Percentiles rank a stretch among this genome's conserved stretches.
phyloP scores from a whole-genome alignment of 768 basidiomycete genomes.

The Podaxis mareebaensis region DNA sequence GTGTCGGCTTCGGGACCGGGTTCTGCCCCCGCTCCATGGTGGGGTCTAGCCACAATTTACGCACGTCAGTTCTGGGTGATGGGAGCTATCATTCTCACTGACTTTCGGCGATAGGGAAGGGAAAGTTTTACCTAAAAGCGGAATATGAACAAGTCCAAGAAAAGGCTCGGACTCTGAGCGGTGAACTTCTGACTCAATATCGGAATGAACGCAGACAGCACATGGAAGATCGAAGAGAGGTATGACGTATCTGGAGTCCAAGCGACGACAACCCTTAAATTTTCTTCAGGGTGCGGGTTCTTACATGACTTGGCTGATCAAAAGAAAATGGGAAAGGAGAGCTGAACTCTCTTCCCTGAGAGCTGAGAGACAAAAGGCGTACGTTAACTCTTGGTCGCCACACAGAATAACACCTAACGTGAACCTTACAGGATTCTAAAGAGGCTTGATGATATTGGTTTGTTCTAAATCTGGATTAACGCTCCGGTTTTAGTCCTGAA shows the following conservation, averaged over 20 bases:
- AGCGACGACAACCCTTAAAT: neutral
- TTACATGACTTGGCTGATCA: neutral
- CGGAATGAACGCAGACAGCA: slow-evolving; percentile 1
- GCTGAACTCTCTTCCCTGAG: neutral
- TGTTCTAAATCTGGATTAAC: neutral
- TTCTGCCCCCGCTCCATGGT: neutral
- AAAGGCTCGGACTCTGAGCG: neutral
- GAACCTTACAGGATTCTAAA: neutral
- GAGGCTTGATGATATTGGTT: neutral
- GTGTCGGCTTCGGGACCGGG: neutral
- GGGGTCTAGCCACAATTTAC: neutral
- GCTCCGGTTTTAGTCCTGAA: neutral
- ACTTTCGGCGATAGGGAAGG: neutral
- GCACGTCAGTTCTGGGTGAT: neutral
- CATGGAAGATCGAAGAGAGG: neutral
- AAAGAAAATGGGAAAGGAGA: neutral
- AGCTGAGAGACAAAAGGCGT: neutral
- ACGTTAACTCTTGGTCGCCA: neutral
- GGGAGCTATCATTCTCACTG: neutral
- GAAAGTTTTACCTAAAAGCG: neutral
- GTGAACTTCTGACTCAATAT: neutral
- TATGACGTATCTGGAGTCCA: neutral
- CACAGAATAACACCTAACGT: neutral
- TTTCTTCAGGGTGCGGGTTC: neutral
- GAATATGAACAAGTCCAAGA: slow-evolving; percentile 3